Conservation (phyloP, 2,329 filamentous ascomycete species). For the Davidsoniella neocaledoniae region DNA sequence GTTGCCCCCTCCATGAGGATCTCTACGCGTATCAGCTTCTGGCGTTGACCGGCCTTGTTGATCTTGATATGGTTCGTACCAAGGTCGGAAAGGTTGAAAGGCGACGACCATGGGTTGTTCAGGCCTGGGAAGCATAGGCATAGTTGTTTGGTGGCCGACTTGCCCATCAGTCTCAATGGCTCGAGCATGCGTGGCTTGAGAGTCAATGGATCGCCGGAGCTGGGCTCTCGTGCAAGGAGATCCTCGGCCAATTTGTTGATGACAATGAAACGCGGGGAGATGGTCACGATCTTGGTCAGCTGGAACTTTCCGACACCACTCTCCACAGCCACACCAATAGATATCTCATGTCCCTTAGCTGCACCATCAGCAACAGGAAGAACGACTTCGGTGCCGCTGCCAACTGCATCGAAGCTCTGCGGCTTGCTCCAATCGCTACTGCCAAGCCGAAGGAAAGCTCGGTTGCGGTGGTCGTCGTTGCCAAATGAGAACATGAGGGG, state of each 20-base stretch:
- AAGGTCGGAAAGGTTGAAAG: slow-evolving; percentile 92
- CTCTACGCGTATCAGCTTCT: slow-evolving; percentile 74
- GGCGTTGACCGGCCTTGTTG: slow-evolving; percentile 74
- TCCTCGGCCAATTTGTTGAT: slow-evolving; percentile 87
- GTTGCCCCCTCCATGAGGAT: slow-evolving; percentile 85
- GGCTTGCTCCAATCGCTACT: slow-evolving; percentile 94
- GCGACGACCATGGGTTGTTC: slow-evolving; percentile 94
- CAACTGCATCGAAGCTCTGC: slow-evolving; percentile 94
- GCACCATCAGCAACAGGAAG: slow-evolving; percentile 40
- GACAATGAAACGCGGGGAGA: slow-evolving; percentile 81
- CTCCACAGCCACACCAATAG: slow-evolving; percentile 74
- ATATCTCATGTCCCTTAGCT: slow-evolving; percentile 55
- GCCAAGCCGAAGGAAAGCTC: slow-evolving; percentile 71
- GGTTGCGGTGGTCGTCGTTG: slow-evolving; percentile 78
- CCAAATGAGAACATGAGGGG: slow-evolving; percentile 95
- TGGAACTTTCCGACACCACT: slow-evolving; percentile 97
- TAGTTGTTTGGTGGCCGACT: slow-evolving; percentile 68
- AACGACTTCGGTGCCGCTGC: slow-evolving; percentile 77
- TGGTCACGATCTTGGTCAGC: slow-evolving; percentile 84
- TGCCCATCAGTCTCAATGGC: slow-evolving; percentile 78
- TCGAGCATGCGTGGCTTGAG: slow-evolving; percentile 64
- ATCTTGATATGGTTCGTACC: slow-evolving; percentile 89
- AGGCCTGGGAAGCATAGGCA: slow-evolving; percentile 86
- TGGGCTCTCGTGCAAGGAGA: slow-evolving; percentile 77
- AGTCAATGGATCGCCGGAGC: slow-evolving; percentile 69